Conservation (phyloP, 73 alveolate genomes). For the Paramecium sonneborni region DNA sequence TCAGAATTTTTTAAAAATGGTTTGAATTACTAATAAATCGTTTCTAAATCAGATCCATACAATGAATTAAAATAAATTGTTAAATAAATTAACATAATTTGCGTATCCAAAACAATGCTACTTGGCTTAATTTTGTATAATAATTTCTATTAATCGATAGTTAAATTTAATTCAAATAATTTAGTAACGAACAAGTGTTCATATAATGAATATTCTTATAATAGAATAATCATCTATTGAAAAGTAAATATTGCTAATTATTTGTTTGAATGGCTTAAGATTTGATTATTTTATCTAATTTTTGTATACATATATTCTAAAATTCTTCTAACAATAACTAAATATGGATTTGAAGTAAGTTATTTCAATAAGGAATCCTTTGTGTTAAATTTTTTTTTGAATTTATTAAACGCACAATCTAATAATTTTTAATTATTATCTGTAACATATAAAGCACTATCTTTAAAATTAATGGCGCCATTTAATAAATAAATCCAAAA, state of each 20-base stretch:
- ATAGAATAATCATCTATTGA: slow-evolving; percentile 25
- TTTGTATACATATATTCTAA: neutral
- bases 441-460: neutral
- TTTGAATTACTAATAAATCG: neutral
- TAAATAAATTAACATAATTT: neutral
- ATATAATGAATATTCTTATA: neutral
- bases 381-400: neutral
- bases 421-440: neutral
- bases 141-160: neutral
- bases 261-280: neutral
- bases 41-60: neutral
- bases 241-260: neutral
- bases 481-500: slow-evolving; percentile 30
- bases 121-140: neutral
- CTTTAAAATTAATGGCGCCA: neutral
- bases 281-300: neutral
- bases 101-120: neutral
- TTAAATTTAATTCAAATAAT: neutral
- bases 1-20: neutral
- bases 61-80: neutral
- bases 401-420: neutral
- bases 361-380: neutral
- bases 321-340: neutral
- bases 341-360: neutral
- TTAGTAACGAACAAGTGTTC: neutral